Evolutionary conservation across 1,284 basidiomycete species (phyloP), one percentile per base, ranked within the genome.

Genomic region (Heterobasidion annosum): DNA sequence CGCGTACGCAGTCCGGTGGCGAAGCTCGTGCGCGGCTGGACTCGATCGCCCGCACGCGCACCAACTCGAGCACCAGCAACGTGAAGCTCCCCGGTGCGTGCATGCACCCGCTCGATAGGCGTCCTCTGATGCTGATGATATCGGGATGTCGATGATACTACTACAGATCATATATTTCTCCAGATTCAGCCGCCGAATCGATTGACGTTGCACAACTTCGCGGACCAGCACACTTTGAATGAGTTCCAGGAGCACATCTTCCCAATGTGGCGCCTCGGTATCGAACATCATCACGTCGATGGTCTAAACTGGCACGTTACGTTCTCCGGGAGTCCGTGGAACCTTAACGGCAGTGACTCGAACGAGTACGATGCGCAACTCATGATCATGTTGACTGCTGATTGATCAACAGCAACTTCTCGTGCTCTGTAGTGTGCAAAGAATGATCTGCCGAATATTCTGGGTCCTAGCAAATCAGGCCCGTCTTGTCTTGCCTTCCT

Each of bases 311-410:
- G 72, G 71, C 67, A 66, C 33, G 68, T 75, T 18, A 65, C 65
- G 2, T 77, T 79, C 51, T 61, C 65, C 18, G 72, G 71, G 16
- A 70, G 63, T n/a, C 78, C 77, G 1, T 78, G 78, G 78, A 67
- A 60, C 15, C 64, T 69, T 6, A 66, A 62, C 13, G 73, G 75
- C 2, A 59, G 60, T n/a, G 72, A 78, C 9, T 67, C 65, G 2
- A 60, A 74, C 55, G 68, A 74, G 77, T 78, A 61, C 59, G 73
- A 53, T 34, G 13, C 16, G 7, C 15, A 2, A 34, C 15, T 35
- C 48, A 50, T 35, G 37, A 13, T 48, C 18, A 18, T 34, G n/a
- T 49, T n/a, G 19, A 12, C 46, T 49, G 32, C 48, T 16, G 25
- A 48, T 53, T 37, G 35, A n/a, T 46, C 34, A 51, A 25, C 37